phyloP scores from a whole-genome alignment of 345 rosid genomes.

The Linum usitatissimum region DNA sequence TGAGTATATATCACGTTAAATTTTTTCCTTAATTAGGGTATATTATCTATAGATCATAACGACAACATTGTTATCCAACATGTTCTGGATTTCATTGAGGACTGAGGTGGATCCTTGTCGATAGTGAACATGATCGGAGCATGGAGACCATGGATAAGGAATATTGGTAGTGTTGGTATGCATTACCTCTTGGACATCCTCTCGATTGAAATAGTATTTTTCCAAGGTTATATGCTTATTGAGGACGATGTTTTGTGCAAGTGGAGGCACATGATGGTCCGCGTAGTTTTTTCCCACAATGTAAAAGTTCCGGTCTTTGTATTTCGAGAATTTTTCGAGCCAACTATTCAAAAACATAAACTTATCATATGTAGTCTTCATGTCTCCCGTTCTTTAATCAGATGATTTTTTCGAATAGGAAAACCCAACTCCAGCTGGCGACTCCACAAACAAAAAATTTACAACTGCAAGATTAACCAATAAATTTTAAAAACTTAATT shows the following conservation, averaged over 20 bases:
- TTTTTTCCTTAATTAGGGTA: no score
- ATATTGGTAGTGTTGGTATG: constrained; percentile 77
- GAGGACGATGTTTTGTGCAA: constrained; percentile 49
- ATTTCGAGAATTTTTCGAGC: constrained; percentile 79
- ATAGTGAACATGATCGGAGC: constrained; percentile 30
- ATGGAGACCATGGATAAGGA: constrained; percentile 56
- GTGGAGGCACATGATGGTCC: constrained; percentile 78
- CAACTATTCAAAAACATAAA: constrained; percentile 55
- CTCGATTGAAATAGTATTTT: constrained; percentile 53
- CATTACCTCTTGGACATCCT: constrained; percentile 62
- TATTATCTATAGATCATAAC: constrained; percentile 66
- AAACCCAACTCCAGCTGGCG: constrained; percentile 88
- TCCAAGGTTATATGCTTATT: constrained; percentile 35
- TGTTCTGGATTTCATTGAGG: constrained; percentile 36
- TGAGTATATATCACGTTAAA: no score
- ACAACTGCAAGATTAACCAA: constrained; percentile 34
- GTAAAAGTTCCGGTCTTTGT: constrained; percentile 51
- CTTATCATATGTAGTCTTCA: constrained; percentile 52
- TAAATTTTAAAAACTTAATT: no score
- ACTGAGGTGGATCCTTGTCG: neutral
- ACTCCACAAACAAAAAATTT: constrained; percentile 68
- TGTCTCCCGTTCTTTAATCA: constrained; percentile 49
- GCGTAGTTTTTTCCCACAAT: constrained; percentile 85
- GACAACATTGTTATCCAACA: constrained; percentile 42
- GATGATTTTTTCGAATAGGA: constrained; percentile 66